Evolutionary conservation across 1,139 yeast genomes (phyloP).

Genomic region (Wickerhamomyces sp.): DNA sequence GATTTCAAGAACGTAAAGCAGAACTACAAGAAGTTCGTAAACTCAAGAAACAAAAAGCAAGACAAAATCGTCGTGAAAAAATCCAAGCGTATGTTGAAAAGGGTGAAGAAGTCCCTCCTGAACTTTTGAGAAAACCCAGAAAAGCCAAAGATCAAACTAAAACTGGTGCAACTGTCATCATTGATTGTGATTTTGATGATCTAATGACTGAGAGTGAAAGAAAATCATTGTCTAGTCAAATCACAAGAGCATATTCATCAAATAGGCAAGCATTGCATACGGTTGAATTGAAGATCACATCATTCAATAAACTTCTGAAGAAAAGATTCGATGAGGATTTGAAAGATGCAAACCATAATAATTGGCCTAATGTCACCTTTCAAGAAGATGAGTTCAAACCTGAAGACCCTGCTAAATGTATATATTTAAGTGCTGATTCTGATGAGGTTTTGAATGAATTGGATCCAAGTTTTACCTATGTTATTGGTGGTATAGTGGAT

Average conservation of each 20-base stretch:
- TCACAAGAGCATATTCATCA: constrained; percentile 76
- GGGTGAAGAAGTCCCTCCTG: constrained; percentile 34
- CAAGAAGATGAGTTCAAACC: constrained; percentile 40
- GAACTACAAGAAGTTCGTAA: constrained; percentile 47
- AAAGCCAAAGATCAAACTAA: constrained; percentile 35
- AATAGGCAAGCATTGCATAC: constrained; percentile 58
- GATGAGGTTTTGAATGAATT: constrained; percentile 58
- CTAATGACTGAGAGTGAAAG: constrained; percentile 80
- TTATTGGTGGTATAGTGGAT: constrained; percentile 95
- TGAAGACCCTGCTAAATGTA: constrained; percentile 37
- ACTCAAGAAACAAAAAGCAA: constrained; percentile 45
- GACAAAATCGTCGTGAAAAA: constrained; percentile 31
- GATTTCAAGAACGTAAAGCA: constrained; percentile 63
- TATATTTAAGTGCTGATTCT: constrained; percentile 86
- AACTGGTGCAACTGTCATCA: constrained; percentile 49
- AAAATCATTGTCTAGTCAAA: constrained; percentile 71
- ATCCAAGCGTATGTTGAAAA: constrained; percentile 28
- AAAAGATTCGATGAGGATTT: constrained; percentile 64
- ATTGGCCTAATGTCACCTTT: constrained; percentile 66
- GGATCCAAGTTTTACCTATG: constrained; percentile 67
- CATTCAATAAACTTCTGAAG: constrained; percentile 63
- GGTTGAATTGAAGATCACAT: constrained; percentile 57
- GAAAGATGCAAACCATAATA: constrained; percentile 45
- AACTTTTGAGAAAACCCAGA: constrained; percentile 19
- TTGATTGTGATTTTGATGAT: constrained; percentile 91